Conservation (phyloP, 176 grass and related monocot genomes). For the Cenchrus americanus region DNA sequence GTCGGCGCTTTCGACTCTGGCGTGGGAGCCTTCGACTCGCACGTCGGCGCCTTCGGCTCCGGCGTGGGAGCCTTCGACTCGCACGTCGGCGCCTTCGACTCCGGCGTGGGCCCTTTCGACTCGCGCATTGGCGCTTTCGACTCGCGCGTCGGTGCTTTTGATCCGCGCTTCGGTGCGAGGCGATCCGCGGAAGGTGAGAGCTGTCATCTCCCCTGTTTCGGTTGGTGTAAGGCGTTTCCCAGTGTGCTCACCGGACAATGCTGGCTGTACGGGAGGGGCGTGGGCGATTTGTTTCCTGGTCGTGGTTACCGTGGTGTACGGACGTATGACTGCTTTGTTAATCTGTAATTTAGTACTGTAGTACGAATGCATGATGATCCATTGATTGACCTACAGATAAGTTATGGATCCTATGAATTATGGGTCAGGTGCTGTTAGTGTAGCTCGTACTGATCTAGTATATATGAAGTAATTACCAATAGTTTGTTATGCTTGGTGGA, state of each 20-base stretch:
- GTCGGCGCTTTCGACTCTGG: background rate
- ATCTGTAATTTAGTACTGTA: background rate
- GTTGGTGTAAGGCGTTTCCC: background rate
- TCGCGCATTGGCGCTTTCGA: background rate
- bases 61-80: background rate
- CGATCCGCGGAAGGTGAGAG: conserved; percentile 74
- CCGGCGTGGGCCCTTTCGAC: conserved; percentile 1
- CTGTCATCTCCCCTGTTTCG: background rate
- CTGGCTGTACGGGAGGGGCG: background rate
- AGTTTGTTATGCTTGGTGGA: background rate
- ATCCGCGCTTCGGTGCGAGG: conserved; percentile 38
- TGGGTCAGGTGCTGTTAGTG: background rate
- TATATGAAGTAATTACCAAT: background rate
- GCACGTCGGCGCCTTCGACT: conserved; percentile 33
- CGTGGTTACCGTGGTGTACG: background rate
- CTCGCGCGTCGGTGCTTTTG: background rate
- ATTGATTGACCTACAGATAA: background rate
- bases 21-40: conserved; percentile 26
- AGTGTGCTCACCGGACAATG: conserved; percentile 12
- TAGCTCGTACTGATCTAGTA: background rate
- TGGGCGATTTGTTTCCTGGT: background rate
- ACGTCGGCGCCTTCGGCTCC: conserved; percentile 17
- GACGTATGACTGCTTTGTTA: background rate
- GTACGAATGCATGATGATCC: background rate
- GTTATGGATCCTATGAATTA: background rate